Evolutionary conservation across 257 asterid genomes (phyloP), one percentile per base, ranked within the genome.

Genomic region (Osmanthus fragrans): DNA sequence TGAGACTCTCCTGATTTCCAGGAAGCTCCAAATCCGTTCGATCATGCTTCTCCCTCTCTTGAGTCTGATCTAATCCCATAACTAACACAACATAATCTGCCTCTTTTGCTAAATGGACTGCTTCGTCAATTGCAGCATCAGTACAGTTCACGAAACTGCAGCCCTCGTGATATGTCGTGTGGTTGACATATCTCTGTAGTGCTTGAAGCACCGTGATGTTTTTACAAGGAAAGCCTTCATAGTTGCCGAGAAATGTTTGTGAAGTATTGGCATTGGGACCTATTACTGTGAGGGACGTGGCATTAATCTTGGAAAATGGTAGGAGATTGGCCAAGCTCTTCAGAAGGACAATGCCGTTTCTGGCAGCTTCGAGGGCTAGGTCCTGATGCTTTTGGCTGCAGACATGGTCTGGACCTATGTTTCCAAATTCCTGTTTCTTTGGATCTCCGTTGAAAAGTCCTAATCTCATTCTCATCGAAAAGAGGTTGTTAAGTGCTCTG

Each of bases 401-500:
- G 66, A 92, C 91, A 0, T 80, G 81, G 66, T 54, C 56, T 5
- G 79, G 63, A 23, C 75, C 54, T 19, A 92, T 82, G 79, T 79
- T 65, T 0, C 97, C 97, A 6, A 49, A 89, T 66, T 64, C 33
- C 5, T 71, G 85, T 12, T 87, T 82, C 18, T 56, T 81, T 18
- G 92, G 87, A 60, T 90, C 85, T 23, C 96, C 96, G 7, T 87
- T 63, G 82, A 92, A 89, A 25, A 85, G 84, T 0, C 96, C 94
- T 3, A 92, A 83, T 64, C 96, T 82, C 90, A 92, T 92, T 83
- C 94, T 75, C 60, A 85, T 73, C 36, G 92, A 68, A 85, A 90
- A 90, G 40, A 90, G 92, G 80, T 92, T 89, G 47, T 39, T n/a
- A 15, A 92, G 90, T 80, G 94, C 96, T 79, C 90, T 83, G 86